These are phyloP conservation scores for Saururus chinensis DNA, from an alignment of 164 flowering plant species.

Conservation along the genomic window DNA sequence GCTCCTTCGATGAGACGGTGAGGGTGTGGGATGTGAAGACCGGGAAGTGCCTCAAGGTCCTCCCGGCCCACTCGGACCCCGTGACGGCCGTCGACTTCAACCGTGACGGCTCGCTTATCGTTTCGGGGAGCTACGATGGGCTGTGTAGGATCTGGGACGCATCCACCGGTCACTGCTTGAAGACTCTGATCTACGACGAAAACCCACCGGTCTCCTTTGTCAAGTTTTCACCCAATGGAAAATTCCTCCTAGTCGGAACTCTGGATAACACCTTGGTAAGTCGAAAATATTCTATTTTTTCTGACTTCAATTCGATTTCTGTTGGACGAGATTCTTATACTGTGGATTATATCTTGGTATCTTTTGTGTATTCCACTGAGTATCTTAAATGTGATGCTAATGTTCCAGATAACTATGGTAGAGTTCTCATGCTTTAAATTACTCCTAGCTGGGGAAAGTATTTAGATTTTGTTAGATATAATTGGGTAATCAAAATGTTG, in stretches of 20 bases:
- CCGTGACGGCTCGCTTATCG: constrained; percentile 64
- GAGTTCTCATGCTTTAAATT: no score
- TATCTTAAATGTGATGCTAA: no score
- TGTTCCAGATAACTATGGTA: no score
- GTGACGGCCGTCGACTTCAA: constrained; percentile 80
- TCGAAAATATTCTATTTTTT: not conserved
- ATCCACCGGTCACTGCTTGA: constrained; percentile 86
- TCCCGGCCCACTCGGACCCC: constrained; percentile 94
- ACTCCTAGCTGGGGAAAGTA: no score
- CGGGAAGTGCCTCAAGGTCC: constrained; percentile 83
- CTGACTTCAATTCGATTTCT: not conserved
- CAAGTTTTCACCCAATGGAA: constrained; percentile 91
- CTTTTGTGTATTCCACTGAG: no score
- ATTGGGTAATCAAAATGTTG: no score
- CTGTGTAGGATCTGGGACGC: constrained; percentile 94
- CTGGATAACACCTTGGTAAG: constrained; percentile 83
- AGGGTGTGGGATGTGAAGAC: constrained; percentile 89
- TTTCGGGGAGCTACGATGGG: constrained; percentile 89
- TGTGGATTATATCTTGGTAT: no score
- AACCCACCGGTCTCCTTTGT: constrained; percentile 89
- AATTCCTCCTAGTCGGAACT: constrained; percentile 86
- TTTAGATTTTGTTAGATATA: no score
- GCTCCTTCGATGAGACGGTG: constrained; percentile 94
- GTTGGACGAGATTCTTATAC: not conserved
- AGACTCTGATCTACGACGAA: constrained; percentile 94